Evolutionary conservation across 768 basidiomycete species (phyloP), one percentile per base, ranked within the genome.

Genomic region (Calvatia gigantea): DNA sequence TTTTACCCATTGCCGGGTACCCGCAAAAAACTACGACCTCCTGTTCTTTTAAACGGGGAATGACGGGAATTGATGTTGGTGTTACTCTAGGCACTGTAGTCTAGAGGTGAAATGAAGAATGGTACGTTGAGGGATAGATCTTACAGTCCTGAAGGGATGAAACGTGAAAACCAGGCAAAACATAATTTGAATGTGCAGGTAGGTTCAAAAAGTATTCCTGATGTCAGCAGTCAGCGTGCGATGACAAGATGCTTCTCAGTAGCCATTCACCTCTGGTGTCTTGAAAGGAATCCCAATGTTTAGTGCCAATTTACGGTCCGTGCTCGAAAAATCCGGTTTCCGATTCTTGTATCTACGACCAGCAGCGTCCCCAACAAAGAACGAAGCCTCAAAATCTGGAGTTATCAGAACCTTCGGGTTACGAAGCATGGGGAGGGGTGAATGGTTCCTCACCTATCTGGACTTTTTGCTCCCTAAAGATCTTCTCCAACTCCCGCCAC

Each of bases 351-450:
- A 77, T 45, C 72, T 66, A 42, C 94, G 82, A 9, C 94, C 94
- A 9, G 93, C 94, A 1, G 92, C 93, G 62, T 97, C 94, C 2
- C 94, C 94, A 1, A 96, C 86, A 61, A 88, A 95, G 62, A 90
- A 89, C 0, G 90, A 87, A 0, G 73, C 39, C 0, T 64, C 55
- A 60, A 82, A 78, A 66, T 95, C 93, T 94, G 63, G 17, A 55
- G 29, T 14, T 42, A 0, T 54, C 41, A 50, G 39, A 33, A 27
- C 19, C 51, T 28, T 46, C 47, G 37, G 39, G 44, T 23, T 27
- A 31, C 25, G 29, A n/a, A 8, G 19, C 25, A 31, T 27, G 6
- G 6, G 43, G 33, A 6, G 44, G 14, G 43, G 49, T 37, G 15
- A 7, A 31, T 44, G 23, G 41, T 1, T 14, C 6, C 78, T 6